Evolutionary conservation across 345 rosid genomes (phyloP).

Genomic region (Gynandropsis gynandra): DNA sequence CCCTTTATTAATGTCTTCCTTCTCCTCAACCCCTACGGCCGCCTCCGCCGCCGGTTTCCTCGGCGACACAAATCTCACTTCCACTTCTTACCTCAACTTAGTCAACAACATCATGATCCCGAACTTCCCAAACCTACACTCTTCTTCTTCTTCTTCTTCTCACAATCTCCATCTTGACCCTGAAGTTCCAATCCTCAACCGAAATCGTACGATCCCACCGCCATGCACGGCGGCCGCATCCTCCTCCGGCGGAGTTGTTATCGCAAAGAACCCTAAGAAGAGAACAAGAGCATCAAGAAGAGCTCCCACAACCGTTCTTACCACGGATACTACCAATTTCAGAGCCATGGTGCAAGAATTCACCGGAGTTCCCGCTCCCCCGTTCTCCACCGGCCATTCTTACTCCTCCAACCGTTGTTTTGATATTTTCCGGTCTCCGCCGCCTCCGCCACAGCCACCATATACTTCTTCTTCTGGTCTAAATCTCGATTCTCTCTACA

Average conservation of each 20-base stretch:
- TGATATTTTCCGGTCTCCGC: conserved; percentile 50
- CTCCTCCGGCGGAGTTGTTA: conserved; percentile 9
- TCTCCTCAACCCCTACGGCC: conserved; percentile 26
- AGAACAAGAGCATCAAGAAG: conserved; percentile 80
- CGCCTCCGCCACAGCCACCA: conserved; percentile 17
- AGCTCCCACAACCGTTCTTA: conserved; percentile 83
- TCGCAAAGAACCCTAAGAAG: conserved; percentile 59
- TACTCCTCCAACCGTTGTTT: conserved; percentile 48
- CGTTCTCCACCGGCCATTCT: conserved; percentile 54
- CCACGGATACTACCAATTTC: conserved; percentile 84
- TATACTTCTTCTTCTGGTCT: conserved; percentile 29
- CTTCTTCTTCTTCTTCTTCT: conserved; percentile 31
- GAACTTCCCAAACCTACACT: conserved; percentile 12
- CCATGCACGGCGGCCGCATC: conserved; percentile 26
- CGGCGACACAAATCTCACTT: conserved; percentile 2
- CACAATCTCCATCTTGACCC: conserved; percentile 31
- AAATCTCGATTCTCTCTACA: conserved; percentile 24
- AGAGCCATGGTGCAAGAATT: conserved; percentile 96
- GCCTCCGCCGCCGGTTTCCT: background rate
- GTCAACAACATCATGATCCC: conserved; percentile 16
- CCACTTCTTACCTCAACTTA: conserved; percentile 22
- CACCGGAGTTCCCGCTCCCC: conserved; percentile 80
- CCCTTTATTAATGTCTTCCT: conserved; percentile 33
- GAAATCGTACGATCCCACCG: conserved; percentile 12
- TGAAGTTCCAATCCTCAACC: conserved; percentile 22